Evolutionary conservation across 805 yeast species (phyloP).

Genomic region (Hermanozyma aechmeae): DNA sequence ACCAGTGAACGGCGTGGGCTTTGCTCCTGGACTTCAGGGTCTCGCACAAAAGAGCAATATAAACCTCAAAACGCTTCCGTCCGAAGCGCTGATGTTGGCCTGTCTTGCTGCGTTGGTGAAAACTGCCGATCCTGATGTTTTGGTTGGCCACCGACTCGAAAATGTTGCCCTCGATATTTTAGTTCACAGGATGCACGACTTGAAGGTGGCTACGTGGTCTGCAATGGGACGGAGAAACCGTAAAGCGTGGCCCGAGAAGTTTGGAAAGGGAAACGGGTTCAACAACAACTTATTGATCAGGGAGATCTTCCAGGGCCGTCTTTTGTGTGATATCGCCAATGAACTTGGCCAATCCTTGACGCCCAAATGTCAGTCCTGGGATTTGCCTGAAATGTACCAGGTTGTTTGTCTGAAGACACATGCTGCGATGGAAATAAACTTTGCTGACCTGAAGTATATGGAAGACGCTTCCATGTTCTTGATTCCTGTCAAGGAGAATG

Average conservation of each 20-base stretch:
- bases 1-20: constrained; percentile 55
- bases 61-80: constrained; percentile 50
- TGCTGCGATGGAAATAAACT: constrained; percentile 61
- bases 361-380: constrained; percentile 90
- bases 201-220: constrained; percentile 69
- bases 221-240: constrained; percentile 75
- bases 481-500: constrained; percentile 64
- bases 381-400: constrained; percentile 81
- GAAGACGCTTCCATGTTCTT: constrained; percentile 61
- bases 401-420: constrained; percentile 62
- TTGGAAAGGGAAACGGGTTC: constrained; percentile 42
- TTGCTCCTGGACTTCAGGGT: constrained; percentile 70
- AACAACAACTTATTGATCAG: constrained; percentile 49
- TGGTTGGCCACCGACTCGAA: constrained; percentile 82
- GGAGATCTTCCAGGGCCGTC: constrained; percentile 75
- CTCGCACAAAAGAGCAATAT: constrained; percentile 47
- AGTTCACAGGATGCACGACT: constrained; percentile 70
- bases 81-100: constrained; percentile 65
- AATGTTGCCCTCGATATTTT: constrained; percentile 69
- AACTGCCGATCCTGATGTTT: constrained; percentile 80
- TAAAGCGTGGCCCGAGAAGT: constrained; percentile 68
- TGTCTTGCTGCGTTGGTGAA: constrained; percentile 67
- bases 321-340: constrained; percentile 86
- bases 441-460: constrained; percentile 53
- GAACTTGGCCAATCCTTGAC: constrained; percentile 93